These are phyloP conservation scores for Cercospora zeae-maydis DNA, from an alignment of 2,329 filamentous ascomycete species.

Conservation along the genomic window DNA sequence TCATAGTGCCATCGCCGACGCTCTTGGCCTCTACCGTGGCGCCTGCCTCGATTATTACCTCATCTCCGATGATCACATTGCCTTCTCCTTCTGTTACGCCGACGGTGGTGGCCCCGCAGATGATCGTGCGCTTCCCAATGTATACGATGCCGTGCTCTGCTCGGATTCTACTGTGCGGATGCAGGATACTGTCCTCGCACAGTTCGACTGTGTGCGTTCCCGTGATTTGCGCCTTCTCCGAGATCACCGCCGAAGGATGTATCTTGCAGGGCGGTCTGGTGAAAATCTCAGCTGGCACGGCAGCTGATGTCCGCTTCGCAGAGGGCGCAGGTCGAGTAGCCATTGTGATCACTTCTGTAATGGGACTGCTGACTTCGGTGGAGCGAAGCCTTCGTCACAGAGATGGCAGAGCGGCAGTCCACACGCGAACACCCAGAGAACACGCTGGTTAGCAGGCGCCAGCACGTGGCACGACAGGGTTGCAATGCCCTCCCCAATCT, in stretches of 20 bases:
- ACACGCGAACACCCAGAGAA: neutral
- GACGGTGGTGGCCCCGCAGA: conserved; percentile 62
- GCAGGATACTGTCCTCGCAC: conserved; percentile 73
- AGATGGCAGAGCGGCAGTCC: neutral
- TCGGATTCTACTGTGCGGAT: conserved; percentile 65
- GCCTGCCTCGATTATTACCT: conserved; percentile 45
- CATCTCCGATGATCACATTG: conserved; percentile 40
- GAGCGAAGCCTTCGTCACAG: neutral
- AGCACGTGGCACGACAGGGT: neutral
- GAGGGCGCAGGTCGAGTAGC: conserved; percentile 15
- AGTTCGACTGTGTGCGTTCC: conserved; percentile 78
- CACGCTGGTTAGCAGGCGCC: neutral
- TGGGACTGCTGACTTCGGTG: neutral
- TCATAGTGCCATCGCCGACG: conserved; percentile 31
- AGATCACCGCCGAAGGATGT: conserved; percentile 48
- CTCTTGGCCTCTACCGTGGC: conserved; percentile 39
- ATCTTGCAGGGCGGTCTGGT: conserved; percentile 40
- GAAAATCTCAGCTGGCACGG: conserved; percentile 10
- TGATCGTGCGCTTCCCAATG: conserved; percentile 59
- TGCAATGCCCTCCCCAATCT: too few species aligned
- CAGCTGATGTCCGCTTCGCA: conserved; percentile 9
- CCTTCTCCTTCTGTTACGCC: conserved; percentile 29
- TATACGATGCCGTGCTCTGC: conserved; percentile 43
- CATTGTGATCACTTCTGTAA: conserved; percentile 13
- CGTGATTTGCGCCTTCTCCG: conserved; percentile 49